These are phyloP conservation scores for Iris pallida DNA, from an alignment of 116 monocot genomes.

Conservation along the genomic window DNA sequence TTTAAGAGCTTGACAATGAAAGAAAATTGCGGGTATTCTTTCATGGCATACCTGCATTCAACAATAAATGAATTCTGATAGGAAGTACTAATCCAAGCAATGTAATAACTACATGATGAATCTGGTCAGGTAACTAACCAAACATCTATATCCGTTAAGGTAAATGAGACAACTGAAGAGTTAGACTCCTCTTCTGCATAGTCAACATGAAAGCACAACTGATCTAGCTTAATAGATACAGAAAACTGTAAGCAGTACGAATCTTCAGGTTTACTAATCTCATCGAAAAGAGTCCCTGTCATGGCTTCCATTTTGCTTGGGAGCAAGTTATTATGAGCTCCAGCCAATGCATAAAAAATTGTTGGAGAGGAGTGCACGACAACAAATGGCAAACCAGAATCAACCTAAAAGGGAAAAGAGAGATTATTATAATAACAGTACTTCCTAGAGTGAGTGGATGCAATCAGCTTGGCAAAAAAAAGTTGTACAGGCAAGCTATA, in stretches of 20 bases:
- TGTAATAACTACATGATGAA: neutral
- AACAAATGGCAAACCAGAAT: constrained; percentile 23
- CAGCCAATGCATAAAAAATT: constrained; percentile 24
- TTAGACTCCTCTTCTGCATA: constrained; percentile 47
- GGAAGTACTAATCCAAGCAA: constrained; percentile 3
- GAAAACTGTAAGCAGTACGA: constrained; percentile 21
- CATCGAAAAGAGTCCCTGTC: neutral
- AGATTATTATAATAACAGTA: neutral
- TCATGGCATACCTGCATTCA: constrained; percentile 44
- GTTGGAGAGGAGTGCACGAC: constrained; percentile 32
- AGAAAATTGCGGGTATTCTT: constrained; percentile 37
- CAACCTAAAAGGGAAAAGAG: constrained; percentile 32
- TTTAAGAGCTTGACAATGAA: constrained; percentile 35
- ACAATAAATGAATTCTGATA: neutral
- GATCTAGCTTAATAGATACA: constrained; percentile 35
- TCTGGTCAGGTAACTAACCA: constrained; percentile 34
- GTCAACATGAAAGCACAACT: constrained; percentile 32
- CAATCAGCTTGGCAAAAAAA: neutral
- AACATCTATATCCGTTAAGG: constrained; percentile 20
- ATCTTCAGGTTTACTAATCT: constrained; percentile 10
- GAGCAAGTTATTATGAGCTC: constrained; percentile 20
- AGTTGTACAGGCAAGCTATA: neutral
- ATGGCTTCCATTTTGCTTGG: constrained; percentile 11
- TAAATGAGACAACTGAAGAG: constrained; percentile 33
- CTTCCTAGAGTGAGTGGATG: neutral